These are phyloP conservation scores for Candida manassasensis DNA, from an alignment of 805 yeast genomes.

Conservation along the genomic window DNA sequence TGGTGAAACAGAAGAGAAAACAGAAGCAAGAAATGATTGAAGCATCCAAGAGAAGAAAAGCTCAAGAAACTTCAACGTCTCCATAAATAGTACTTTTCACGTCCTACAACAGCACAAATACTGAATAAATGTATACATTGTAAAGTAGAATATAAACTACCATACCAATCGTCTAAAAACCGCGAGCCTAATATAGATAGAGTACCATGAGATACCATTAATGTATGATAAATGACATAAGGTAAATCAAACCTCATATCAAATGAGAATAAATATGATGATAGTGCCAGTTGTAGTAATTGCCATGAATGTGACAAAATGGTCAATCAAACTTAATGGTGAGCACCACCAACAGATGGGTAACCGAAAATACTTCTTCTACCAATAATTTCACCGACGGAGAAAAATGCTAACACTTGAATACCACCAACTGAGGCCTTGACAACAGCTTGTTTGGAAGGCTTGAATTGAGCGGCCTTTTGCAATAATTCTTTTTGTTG, in stretches of 20 bases:
- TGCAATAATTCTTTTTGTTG: slow-evolving; percentile 59
- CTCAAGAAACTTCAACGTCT: slow-evolving; percentile 3
- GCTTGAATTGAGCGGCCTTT: slow-evolving; percentile 41
- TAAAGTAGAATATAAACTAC: too few species aligned
- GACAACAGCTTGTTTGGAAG: slow-evolving; percentile 51
- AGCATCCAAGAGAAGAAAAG: slow-evolving; percentile 64
- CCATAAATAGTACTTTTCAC: too few species aligned
- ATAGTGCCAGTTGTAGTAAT: too few species aligned
- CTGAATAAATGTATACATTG: too few species aligned
- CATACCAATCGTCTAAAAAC: too few species aligned
- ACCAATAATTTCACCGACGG: slow-evolving; percentile 94
- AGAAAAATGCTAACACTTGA: slow-evolving; percentile 86
- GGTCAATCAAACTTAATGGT: slow-evolving; percentile 21
- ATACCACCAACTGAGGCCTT: slow-evolving; percentile 71
- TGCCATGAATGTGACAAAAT: too few species aligned
- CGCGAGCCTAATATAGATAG: too few species aligned
- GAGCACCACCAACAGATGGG: slow-evolving; percentile 57
- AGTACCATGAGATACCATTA: too few species aligned
- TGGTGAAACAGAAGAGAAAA: slow-evolving; percentile 59
- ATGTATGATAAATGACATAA: too few species aligned
- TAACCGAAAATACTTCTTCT: slow-evolving; percentile 93
- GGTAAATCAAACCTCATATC: too few species aligned
- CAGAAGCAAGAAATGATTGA: slow-evolving; percentile 67
- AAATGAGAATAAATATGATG: too few species aligned
- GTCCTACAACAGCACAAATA: too few species aligned